Percentiles rank a stretch among this genome's conserved stretches.
Conservation (phyloP, 192 early-diverging fungal genomes). For the Podila verticillata region DNA sequence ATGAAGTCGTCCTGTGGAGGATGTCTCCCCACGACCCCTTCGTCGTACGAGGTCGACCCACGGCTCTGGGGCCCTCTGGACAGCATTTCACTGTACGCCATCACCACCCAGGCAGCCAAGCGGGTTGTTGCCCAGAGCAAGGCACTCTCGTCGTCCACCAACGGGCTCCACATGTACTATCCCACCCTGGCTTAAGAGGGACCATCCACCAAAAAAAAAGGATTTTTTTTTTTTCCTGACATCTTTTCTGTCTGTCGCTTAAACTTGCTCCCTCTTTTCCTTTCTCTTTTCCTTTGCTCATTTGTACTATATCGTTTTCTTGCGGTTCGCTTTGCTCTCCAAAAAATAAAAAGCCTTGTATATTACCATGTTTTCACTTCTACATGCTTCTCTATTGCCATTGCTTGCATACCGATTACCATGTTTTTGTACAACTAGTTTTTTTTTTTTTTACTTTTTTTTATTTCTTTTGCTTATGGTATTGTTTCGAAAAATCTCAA, state of each 20-base stretch:
- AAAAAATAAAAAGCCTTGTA: no score
- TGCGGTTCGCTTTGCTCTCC: no score
- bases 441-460: background rate
- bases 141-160: constrained; percentile 26
- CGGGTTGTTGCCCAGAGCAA: constrained; percentile 48
- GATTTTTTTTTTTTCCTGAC: no score
- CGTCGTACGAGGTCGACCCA: constrained; percentile 30
- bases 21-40: background rate
- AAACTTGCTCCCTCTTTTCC: no score
- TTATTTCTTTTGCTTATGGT: background rate
- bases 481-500: background rate
- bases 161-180: constrained; percentile 40
- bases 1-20: constrained; percentile 1
- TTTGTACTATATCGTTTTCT: no score
- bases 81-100: constrained; percentile 29
- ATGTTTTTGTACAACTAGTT: background rate
- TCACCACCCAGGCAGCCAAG: constrained; percentile 48
- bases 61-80: constrained; percentile 42
- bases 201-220: no score
- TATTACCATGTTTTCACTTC: no score
- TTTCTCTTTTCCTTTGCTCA: no score
- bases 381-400: background rate
- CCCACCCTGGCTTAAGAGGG: constrained; percentile 23
- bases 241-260: no score
- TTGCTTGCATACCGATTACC: background rate